Conservation (phyloP, 257 asterid species). For the Ocimum tenuiflorum region DNA sequence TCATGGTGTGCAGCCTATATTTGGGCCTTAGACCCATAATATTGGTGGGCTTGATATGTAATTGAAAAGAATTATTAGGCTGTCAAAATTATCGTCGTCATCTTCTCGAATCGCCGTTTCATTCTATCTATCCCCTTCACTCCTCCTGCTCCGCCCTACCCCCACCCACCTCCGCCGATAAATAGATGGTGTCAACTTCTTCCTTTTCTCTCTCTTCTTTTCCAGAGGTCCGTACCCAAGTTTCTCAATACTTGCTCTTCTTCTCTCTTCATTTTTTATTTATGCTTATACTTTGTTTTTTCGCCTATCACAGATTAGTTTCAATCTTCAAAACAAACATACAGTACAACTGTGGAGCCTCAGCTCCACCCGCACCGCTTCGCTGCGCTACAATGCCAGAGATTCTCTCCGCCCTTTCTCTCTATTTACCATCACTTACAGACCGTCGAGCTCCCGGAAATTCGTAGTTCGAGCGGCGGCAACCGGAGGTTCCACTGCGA, state of each 20-base stretch:
- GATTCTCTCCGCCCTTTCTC: conserved; percentile 29
- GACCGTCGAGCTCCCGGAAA: conserved; percentile 27
- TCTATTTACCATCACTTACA: conserved; percentile 20
- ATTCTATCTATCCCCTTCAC: conserved; percentile 1
- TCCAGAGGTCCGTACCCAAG: conserved; percentile 37
- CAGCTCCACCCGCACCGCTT: conserved; percentile 16
- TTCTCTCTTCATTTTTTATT: background rate
- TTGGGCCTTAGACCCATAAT: too few species aligned
- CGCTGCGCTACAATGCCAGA: conserved; percentile 16
- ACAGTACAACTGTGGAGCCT: conserved; percentile 20
- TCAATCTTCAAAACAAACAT: conserved; percentile 17
- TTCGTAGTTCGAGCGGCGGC: conserved; percentile 37
- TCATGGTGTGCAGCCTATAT: too few species aligned
- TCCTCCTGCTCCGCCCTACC: background rate
- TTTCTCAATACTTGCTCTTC: background rate
- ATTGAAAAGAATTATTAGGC: too few species aligned
- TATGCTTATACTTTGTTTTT: background rate
- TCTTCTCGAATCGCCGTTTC: conserved; percentile 29
- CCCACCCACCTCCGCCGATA: background rate
- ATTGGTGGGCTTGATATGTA: too few species aligned
- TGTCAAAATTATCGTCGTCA: too few species aligned
- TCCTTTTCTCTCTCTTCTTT: conserved; percentile 44
- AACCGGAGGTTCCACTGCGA: conserved; percentile 33
- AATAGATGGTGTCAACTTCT: conserved; percentile 56
- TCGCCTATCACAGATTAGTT: conserved; percentile 31